phyloP scores from a whole-genome alignment of 148 eudicot genomes.

The Vaccinium vitisidaea region DNA sequence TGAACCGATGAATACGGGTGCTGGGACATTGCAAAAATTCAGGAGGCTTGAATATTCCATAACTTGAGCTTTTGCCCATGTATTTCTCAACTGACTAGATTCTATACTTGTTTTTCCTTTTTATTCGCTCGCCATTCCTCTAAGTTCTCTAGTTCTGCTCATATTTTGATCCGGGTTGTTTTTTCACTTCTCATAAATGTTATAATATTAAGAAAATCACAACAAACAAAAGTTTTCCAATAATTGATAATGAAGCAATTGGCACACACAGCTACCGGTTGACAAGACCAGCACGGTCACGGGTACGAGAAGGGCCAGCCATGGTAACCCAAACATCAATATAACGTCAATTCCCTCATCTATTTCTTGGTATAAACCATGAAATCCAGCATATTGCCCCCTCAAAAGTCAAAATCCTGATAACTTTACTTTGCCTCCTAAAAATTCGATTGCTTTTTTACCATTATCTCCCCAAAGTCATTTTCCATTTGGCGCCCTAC shows the following conservation, averaged over 20 bases:
- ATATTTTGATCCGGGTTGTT: background rate
- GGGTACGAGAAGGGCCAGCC: too few relatives aligned
- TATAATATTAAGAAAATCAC: too few relatives aligned
- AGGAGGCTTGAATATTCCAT: background rate
- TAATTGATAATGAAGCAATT: background rate
- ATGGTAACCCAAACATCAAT: too few relatives aligned
- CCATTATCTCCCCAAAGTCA: too few relatives aligned
- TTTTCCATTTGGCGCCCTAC: too few relatives aligned
- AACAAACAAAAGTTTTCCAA: background rate
- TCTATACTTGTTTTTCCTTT: background rate
- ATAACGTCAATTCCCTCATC: too few relatives aligned
- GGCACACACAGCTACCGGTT: background rate
- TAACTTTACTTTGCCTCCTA: too few relatives aligned
- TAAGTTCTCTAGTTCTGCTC: background rate
- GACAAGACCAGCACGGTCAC: too few relatives aligned
- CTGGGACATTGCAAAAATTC: background rate
- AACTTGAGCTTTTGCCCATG: background rate
- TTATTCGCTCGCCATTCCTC: background rate
- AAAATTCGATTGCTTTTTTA: too few relatives aligned
- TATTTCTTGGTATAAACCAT: too few relatives aligned
- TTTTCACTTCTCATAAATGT: background rate
- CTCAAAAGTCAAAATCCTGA: too few relatives aligned
- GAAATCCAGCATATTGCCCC: too few relatives aligned
- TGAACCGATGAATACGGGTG: background rate
- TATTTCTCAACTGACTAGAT: background rate